Evolutionary conservation across 768 basidiomycete species (phyloP), one percentile per base, ranked within the genome.

Genomic region (Leccinum truebloodii): DNA sequence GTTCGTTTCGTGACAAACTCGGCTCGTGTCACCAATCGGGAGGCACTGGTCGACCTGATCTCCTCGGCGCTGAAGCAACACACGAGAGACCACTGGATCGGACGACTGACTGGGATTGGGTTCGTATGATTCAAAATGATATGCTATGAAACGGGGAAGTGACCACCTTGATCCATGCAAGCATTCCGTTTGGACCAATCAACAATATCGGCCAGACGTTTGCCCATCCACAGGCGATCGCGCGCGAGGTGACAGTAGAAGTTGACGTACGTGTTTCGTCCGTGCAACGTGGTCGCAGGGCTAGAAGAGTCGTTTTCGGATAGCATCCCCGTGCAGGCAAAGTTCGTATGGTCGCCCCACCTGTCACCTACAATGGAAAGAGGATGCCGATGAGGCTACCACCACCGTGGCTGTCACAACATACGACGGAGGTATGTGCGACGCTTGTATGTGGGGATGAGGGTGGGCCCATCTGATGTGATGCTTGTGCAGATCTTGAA

Each of bases 121-220:
- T 93, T 71, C 57, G 84, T 75, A n/a, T 52, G 57, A 24, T 54
- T 55, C 46, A 22, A 6, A 52, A 56, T 39, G 57, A 54, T 57
- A 50, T 57, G 51, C 52, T 30, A 65, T 61, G 48, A 52, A 50
- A 52, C 26, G 32, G 55, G n/a, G 51, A 22, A 22, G 49, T 50
- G 22, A 35, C 60, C 49, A 69, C 58, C 37, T 54, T 56, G 26
- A 60, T 57, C 64, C 20, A 48, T 26, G 20, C 35, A 51, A 92
- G 89, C 12, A 86, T 94, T 26, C 92, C 92, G 7, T 88, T 89
- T 73, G 92, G 90, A 32, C 95, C 95, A 18, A 96, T 98, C 77
- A 97, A 97, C 72, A 89, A 92, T 65, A 92, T 98, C 61, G 70
- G 81, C 60, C 86, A 94, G 73, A 94, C 95, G 3, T 98, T 97